Conservation (phyloP, 331 rosid species). For the Stylosanthes scabra region DNA sequence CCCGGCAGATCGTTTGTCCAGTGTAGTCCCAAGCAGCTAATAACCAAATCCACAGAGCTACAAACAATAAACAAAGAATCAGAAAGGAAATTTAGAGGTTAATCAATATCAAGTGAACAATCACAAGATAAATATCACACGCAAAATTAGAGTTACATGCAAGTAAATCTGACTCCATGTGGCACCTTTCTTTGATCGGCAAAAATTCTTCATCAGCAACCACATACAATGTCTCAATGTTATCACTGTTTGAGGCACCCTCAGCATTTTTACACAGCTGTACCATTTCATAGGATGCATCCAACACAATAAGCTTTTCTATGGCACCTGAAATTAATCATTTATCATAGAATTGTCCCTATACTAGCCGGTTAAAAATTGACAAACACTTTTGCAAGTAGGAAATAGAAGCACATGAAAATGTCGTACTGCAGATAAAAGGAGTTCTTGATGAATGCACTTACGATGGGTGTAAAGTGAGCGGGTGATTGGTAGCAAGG, state of each 20-base stretch:
- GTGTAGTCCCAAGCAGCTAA: conserved; percentile 95
- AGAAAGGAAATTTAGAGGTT: conserved; percentile 25
- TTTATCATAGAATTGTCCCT: not conserved
- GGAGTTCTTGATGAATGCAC: not conserved
- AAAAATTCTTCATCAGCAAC: conserved; percentile 92
- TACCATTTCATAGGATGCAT: conserved; percentile 80
- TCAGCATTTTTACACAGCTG: conserved; percentile 62
- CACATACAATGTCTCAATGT: conserved; percentile 64
- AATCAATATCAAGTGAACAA: conserved; percentile 21
- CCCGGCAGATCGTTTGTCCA: conserved; percentile 99
- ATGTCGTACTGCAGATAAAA: no score
- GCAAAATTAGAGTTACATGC: not conserved
- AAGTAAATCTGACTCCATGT: conserved; percentile 11
- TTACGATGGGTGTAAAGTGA: conserved; percentile 65
- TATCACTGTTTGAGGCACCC: conserved; percentile 35
- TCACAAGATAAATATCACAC: not conserved
- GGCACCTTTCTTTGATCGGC: conserved; percentile 85
- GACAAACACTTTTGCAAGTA: not conserved
- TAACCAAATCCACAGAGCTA: conserved; percentile 89
- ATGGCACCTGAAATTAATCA: conserved; percentile 61
- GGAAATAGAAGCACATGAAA: not conserved
- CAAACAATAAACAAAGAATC: conserved; percentile 39
- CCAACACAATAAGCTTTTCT: conserved; percentile 85
- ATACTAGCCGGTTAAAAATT: not conserved
- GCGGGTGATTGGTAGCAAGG: conserved; percentile 69